Conservation (phyloP, 2,329 filamentous ascomycete species). For the Zelopaecilomyces penicillatus region DNA sequence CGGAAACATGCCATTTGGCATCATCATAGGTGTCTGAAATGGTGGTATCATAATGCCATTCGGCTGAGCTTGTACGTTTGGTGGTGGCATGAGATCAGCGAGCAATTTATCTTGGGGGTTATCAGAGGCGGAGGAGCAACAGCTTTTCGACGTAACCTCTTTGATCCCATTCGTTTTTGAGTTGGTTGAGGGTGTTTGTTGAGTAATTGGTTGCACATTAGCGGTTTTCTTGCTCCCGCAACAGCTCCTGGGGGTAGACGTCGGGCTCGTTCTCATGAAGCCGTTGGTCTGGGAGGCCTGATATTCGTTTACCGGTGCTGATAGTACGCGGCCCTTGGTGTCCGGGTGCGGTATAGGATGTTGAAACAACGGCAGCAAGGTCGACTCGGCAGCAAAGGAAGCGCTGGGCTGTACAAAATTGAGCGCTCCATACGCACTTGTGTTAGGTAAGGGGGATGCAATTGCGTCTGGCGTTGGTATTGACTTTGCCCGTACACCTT, state of each 20-base stretch:
- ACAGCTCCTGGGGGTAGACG: slow-evolving; percentile 10
- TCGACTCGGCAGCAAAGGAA: slow-evolving; percentile 14
- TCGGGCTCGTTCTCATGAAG: slow-evolving; percentile 2
- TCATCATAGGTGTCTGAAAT: slow-evolving; percentile 26
- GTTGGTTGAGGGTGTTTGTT: slow-evolving; percentile 9
- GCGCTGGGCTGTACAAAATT: slow-evolving; percentile 17
- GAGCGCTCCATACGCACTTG: slow-evolving; percentile 20
- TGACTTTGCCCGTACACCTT: slow-evolving; percentile 19
- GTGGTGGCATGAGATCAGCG: slow-evolving; percentile 12
- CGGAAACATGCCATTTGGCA: slow-evolving; percentile 31
- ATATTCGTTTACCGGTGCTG: slow-evolving; percentile 13
- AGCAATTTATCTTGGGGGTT: slow-evolving; percentile 15
- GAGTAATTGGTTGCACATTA: slow-evolving; percentile 2
- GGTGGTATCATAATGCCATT: slow-evolving; percentile 26
- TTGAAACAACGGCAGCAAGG: slow-evolving; percentile 25
- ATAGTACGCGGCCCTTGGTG: not conserved
- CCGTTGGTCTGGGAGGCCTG: slow-evolving; percentile 13
- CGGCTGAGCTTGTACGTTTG: slow-evolving; percentile 12
- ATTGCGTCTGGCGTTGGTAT: slow-evolving; percentile 13
- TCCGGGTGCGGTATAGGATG: slow-evolving; percentile 20
- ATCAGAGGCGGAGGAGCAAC: slow-evolving; percentile 19
- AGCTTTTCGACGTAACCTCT: slow-evolving; percentile 18
- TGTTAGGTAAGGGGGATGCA: slow-evolving; percentile 12
- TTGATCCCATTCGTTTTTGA: slow-evolving; percentile 11
- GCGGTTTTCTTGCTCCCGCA: slow-evolving; percentile 15